A percentile compares a stretch with the other conserved stretches of the same genome.
phyloP scores from a whole-genome alignment of 306 rosid species.

The Trifolium repens region DNA sequence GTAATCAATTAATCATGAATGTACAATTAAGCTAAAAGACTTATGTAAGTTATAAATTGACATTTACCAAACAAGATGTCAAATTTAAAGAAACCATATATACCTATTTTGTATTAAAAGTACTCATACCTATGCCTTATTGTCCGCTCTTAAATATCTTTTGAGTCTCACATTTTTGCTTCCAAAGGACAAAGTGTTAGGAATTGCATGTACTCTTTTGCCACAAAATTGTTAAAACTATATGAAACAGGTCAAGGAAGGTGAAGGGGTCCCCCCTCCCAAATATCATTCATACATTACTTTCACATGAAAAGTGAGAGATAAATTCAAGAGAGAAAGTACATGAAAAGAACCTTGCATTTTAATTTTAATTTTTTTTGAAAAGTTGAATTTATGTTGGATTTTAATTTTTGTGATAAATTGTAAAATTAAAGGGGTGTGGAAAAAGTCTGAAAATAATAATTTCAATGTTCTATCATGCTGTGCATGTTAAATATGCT shows the following conservation, averaged over 20 bases:
- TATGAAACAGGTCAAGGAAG: constrained; percentile 18
- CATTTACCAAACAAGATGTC: constrained; percentile 54
- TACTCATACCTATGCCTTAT: constrained; percentile 45
- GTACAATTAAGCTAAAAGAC: constrained; percentile 45
- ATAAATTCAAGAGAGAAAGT: constrained; percentile 38
- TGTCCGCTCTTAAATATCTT: constrained; percentile 43
- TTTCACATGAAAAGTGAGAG: constrained; percentile 42
- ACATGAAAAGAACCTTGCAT: constrained; percentile 44
- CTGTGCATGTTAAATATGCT: too few species aligned
- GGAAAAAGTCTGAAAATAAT: constrained; percentile 47
- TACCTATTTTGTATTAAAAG: constrained; percentile 39
- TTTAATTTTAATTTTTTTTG: constrained; percentile 14
- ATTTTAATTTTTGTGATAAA: constrained; percentile 40
- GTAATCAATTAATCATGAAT: constrained; percentile 46
- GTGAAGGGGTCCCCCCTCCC: constrained; percentile 55
- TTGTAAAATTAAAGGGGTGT: constrained; percentile 31
- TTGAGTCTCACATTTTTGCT: constrained; percentile 36
- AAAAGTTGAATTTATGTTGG: constrained; percentile 22
- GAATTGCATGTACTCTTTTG: constrained; percentile 45
- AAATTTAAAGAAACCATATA: constrained; percentile 41
- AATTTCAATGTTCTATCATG: constrained; percentile 53
- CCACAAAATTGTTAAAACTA: constrained; percentile 44
- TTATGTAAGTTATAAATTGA: constrained; percentile 51
- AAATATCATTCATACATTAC: constrained; percentile 32
- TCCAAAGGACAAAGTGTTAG: constrained; percentile 56